phyloP scores from a whole-genome alignment of 768 basidiomycete species.

The Russula sp. region DNA sequence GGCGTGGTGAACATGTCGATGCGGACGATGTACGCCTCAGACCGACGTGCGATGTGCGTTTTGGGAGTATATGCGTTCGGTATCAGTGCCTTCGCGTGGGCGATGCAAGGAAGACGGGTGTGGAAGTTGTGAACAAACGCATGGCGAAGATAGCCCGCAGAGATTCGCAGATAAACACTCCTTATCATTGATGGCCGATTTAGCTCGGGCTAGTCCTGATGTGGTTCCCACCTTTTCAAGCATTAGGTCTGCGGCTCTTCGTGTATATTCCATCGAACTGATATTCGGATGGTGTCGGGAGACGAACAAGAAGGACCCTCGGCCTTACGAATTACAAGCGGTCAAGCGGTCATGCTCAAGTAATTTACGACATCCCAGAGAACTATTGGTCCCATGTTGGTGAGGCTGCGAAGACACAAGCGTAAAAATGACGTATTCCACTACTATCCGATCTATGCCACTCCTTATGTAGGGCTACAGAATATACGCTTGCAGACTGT shows the following conservation, averaged over 20 bases:
- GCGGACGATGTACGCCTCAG: slow-evolving; percentile 69
- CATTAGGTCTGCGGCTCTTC: not conserved
- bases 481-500: no score
- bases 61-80: slow-evolving; percentile 52
- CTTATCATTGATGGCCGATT: not conserved
- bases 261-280: no score
- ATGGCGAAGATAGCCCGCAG: not conserved
- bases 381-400: no score
- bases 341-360: no score
- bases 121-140: slow-evolving; percentile 26
- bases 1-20: slow-evolving; percentile 77
- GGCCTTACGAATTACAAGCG: no score
- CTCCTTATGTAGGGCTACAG: no score
- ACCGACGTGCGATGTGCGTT: slow-evolving; percentile 51
- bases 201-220: not conserved
- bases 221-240: not conserved
- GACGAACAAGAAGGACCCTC: no score
- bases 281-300: no score
- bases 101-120: slow-evolving; percentile 30
- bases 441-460: no score
- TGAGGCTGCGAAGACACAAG: no score
- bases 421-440: no score
- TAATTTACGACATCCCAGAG: no score
- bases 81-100: slow-evolving; percentile 61
- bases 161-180: not conserved